A percentile compares a stretch with the other conserved stretches of the same genome.
Evolutionary conservation across 371 early-diverging fungal species (phyloP).

Genomic region (Conidiobolus incongruus): DNA sequence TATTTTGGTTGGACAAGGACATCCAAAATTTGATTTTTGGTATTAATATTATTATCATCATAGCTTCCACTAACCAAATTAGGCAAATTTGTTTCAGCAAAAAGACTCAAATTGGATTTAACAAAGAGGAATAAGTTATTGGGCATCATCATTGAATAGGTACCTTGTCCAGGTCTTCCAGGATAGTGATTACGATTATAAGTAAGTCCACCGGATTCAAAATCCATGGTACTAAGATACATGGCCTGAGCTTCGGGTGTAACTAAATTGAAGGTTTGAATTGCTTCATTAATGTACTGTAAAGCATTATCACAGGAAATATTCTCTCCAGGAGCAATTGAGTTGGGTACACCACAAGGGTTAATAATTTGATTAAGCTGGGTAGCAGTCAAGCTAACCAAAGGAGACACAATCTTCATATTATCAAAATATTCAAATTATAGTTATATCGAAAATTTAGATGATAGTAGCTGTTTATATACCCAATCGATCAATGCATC

Average conservation of each 20-base stretch:
- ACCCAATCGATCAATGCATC: too few relatives aligned
- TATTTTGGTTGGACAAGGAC: background rate
- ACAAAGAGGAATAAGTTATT: background rate
- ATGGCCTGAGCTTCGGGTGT: background rate
- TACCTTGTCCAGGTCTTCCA: slow-evolving; percentile 3
- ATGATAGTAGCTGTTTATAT: too few relatives aligned
- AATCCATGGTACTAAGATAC: background rate
- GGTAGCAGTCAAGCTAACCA: background rate
- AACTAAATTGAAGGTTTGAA: background rate
- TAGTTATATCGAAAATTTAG: too few relatives aligned
- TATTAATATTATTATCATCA: background rate
- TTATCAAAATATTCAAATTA: too few relatives aligned
- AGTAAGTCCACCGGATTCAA: background rate
- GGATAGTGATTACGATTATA: slow-evolving; percentile 2
- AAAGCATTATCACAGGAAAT: slow-evolving; percentile 1
- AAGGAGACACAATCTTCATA: too few relatives aligned
- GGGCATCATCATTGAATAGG: slow-evolving; percentile 2
- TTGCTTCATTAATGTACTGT: slow-evolving; percentile 1
- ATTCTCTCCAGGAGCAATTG: background rate
- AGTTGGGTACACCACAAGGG: background rate
- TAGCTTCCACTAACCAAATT: too few relatives aligned
- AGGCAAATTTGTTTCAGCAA: too few relatives aligned
- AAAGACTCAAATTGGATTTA: background rate
- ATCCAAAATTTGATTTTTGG: background rate
- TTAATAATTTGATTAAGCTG: background rate